Conservation (phyloP, 176 grass and related monocot genomes). For the Musa schizocarpa region DNA sequence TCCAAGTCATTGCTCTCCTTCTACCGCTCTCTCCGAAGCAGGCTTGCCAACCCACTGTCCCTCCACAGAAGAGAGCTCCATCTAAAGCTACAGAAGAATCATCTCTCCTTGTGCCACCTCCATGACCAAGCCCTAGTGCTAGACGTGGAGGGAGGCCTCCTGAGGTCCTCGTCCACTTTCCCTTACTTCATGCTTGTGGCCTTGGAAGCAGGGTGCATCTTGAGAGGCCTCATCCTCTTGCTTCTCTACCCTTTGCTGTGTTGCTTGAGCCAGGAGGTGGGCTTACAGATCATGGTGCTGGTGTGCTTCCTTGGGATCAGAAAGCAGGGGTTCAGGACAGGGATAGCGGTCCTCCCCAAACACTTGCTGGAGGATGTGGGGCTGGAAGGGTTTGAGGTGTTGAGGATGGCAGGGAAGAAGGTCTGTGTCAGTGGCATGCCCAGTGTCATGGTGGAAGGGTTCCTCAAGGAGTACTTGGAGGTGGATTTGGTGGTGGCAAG, state of each 20-base stretch:
- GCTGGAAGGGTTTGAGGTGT: slow-evolving; percentile 47
- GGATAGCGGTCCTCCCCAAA: slow-evolving; percentile 51
- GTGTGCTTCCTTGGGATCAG: slow-evolving; percentile 51
- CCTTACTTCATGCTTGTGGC: slow-evolving; percentile 83
- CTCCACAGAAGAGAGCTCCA: too few species aligned
- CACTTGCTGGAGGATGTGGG: slow-evolving; percentile 69
- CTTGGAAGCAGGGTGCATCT: slow-evolving; percentile 57
- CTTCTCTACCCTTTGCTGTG: slow-evolving; percentile 41
- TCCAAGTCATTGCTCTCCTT: too few species aligned
- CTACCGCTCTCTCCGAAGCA: too few species aligned
- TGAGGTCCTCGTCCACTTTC: slow-evolving; percentile 57
- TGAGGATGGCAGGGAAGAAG: slow-evolving; percentile 21
- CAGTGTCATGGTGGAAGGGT: slow-evolving; percentile 54
- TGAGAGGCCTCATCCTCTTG: slow-evolving; percentile 67
- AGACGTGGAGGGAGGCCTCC: slow-evolving; percentile 63
- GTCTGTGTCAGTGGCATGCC: slow-evolving; percentile 49
- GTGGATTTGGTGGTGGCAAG: slow-evolving; percentile 48
- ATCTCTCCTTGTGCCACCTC: neutral
- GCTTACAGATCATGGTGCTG: slow-evolving; percentile 40
- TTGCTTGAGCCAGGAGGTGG: slow-evolving; percentile 35
- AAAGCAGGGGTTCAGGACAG: slow-evolving; percentile 36
- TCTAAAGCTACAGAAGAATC: too few species aligned
- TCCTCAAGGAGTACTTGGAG: slow-evolving; percentile 52
- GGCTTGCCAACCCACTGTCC: too few species aligned
- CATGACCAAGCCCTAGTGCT: slow-evolving; percentile 39